Conservation (phyloP, 257 asterid species). For the Nemophila menziesii region DNA sequence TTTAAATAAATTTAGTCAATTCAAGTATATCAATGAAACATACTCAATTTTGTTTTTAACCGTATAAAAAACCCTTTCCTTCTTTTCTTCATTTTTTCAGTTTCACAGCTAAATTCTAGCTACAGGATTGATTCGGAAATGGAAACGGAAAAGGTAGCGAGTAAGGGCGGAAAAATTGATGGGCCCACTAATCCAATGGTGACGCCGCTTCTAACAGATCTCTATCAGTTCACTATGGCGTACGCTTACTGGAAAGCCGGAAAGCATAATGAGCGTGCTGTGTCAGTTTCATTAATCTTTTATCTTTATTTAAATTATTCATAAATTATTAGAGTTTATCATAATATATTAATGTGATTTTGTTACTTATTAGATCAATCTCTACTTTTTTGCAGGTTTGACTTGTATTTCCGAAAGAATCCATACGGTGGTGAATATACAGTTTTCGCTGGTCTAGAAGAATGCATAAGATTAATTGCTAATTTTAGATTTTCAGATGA, state of each 20-base stretch:
- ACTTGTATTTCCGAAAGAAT: constrained; percentile 66
- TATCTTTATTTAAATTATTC: not conserved
- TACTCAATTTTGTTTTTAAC: not conserved
- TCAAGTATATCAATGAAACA: not conserved
- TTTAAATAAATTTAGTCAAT: no score
- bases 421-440: constrained; percentile 99
- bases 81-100: not conserved
- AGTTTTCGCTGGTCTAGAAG: constrained; percentile 92
- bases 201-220: constrained; percentile 91
- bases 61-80: not conserved
- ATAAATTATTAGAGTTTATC: not conserved
- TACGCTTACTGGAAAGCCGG: constrained; percentile 99
- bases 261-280: constrained; percentile 82
- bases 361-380: constrained; percentile 3
- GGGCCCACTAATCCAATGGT: constrained; percentile 96
- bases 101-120: constrained; percentile 12
- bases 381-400: constrained; percentile 53
- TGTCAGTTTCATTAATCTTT: constrained; percentile 29
- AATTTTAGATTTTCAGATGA: constrained; percentile 70
- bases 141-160: constrained; percentile 22
- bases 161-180: constrained; percentile 19
- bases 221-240: constrained; percentile 98
- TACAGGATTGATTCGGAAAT: constrained; percentile 15
- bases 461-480: constrained; percentile 85
- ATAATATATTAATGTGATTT: not conserved